Evolutionary conservation across 2,329 filamentous ascomycete genomes (phyloP).

Genomic region (Graphilbum sp.): DNA sequence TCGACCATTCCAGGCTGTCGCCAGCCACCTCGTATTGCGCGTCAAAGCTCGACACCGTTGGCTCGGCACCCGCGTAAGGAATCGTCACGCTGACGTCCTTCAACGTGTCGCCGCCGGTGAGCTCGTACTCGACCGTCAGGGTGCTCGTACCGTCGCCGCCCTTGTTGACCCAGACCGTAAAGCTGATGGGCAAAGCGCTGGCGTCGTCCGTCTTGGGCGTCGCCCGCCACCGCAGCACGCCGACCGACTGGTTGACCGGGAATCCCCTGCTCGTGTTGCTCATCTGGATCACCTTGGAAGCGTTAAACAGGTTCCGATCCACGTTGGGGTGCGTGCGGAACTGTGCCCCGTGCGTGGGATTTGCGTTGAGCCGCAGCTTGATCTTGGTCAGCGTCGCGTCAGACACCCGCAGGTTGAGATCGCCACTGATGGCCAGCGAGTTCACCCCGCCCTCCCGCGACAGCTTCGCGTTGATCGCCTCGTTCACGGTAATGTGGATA

Average conservation of each 20-base stretch:
- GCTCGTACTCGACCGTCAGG: conserved; percentile 89
- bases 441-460: conserved; percentile 77
- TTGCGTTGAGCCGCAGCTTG: conserved; percentile 64
- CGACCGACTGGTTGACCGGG: conserved; percentile 85
- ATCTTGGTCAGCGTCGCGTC: conserved; percentile 83
- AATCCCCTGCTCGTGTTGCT: conserved; percentile 79
- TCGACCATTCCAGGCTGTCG: conserved; percentile 85
- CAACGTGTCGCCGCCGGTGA: conserved; percentile 62
- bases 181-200: conserved; percentile 75
- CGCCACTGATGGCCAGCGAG: conserved; percentile 77
- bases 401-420: conserved; percentile 78
- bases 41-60: conserved; percentile 82
- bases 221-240: conserved; percentile 83
- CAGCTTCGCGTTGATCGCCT: conserved; percentile 79
- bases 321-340: conserved; percentile 96
- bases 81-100: conserved; percentile 78
- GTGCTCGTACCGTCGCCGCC: conserved; percentile 65
- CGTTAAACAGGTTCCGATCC: conserved; percentile 75
- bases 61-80: conserved; percentile 72
- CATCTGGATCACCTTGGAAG: conserved; percentile 71
- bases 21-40: conserved; percentile 87
- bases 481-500: conserved; percentile 74
- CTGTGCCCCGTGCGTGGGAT: conserved; percentile 68
- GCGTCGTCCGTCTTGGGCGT: conserved; percentile 66
- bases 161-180: conserved; percentile 96